Evolutionary conservation across 2,329 filamentous ascomycete species (phyloP).

Genomic region (Epichloe coenophiala): DNA sequence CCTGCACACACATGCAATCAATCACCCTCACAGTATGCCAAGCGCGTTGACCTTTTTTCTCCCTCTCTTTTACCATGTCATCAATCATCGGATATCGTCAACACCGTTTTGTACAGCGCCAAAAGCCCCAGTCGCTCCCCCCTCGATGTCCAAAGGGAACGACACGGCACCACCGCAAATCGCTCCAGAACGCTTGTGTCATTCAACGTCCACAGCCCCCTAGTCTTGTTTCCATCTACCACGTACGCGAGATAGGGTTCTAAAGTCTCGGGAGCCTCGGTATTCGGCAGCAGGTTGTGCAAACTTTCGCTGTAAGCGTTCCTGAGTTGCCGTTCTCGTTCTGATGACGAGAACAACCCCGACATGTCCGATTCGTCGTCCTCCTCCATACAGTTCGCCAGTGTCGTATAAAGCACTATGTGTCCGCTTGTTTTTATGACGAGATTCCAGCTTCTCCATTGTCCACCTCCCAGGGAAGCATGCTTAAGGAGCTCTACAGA

Average conservation of each 20-base stretch:
- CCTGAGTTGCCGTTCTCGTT: neutral
- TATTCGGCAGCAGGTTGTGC: neutral
- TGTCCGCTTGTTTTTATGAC: constrained; percentile 11
- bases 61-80: neutral
- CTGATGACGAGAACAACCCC: constrained; percentile 3
- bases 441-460: constrained; percentile 19
- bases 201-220: constrained; percentile 6
- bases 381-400: constrained; percentile 9
- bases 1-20: too few species aligned
- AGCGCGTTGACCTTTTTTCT: too few species aligned
- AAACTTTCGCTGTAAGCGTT: neutral
- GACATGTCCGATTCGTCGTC: neutral
- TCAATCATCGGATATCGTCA: constrained; percentile 1
- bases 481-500: constrained; percentile 13
- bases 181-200: constrained; percentile 2
- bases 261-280: neutral
- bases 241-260: constrained; percentile 20
- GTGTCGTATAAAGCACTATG: constrained; percentile 17
- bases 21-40: too few species aligned
- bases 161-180: constrained; percentile 21
- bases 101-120: constrained; percentile 17
- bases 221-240: constrained; percentile 13
- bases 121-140: constrained; percentile 19
- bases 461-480: constrained; percentile 6
- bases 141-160: constrained; percentile 20